These are phyloP conservation scores for Cystofilobasidium ferigula DNA, from an alignment of 768 basidiomycete species.

Conservation along the genomic window DNA sequence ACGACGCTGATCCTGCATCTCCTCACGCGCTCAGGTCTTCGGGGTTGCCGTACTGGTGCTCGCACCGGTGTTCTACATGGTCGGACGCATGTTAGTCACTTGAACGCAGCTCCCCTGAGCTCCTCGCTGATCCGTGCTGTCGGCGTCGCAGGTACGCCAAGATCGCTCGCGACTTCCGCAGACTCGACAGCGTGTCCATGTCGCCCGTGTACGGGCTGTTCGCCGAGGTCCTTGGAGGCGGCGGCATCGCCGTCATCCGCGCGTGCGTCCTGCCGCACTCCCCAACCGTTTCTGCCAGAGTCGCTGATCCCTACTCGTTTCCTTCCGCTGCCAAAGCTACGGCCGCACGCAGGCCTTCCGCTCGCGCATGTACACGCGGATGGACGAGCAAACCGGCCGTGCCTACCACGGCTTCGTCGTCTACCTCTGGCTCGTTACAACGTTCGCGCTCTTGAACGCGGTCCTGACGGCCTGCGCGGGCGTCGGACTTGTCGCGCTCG, in stretches of 20 bases:
- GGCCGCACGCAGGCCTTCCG: conserved; percentile 28
- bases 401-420: conserved; percentile 39
- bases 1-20: neutral
- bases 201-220: conserved; percentile 49
- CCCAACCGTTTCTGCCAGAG: conserved; percentile 42
- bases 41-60: neutral
- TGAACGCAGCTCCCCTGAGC: neutral
- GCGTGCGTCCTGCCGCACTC: conserved; percentile 77
- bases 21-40: conserved; percentile 2
- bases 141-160: conserved; percentile 36
- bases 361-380: conserved; percentile 28
- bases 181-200: conserved; percentile 43
- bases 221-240: conserved; percentile 45
- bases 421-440: conserved; percentile 78
- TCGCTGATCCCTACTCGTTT: no score
- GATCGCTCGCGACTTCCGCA: conserved; percentile 34
- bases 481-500: conserved; percentile 55
- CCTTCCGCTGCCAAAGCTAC: conserved; percentile 12
- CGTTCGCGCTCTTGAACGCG: conserved; percentile 72
- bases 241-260: conserved; percentile 50
- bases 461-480: conserved; percentile 60
- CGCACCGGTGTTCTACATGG: conserved; percentile 40
- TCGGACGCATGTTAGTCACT: neutral
- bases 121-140: neutral
- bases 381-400: conserved; percentile 10